Percentiles rank a stretch among this genome's conserved stretches.
These are phyloP conservation scores for Sphaerobolus stellatus DNA, from an alignment of 1,284 basidiomycete genomes.

Conservation along the genomic window DNA sequence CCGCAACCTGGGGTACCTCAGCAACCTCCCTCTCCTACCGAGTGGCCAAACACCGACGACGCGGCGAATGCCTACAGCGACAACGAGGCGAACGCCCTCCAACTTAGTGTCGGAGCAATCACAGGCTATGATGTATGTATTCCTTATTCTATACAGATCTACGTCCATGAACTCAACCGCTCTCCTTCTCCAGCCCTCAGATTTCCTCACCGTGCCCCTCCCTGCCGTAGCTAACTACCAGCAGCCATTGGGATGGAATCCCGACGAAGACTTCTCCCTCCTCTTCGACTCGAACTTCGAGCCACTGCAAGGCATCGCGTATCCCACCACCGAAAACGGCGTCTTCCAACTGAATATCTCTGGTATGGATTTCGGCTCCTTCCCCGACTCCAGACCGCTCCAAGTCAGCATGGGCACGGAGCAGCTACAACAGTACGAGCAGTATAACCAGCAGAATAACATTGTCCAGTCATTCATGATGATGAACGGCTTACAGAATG, in stretches of 20 bases:
- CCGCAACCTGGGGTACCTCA: conserved; percentile 8
- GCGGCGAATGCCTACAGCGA: not conserved
- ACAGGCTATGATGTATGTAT: not conserved
- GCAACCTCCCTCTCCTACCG: not conserved
- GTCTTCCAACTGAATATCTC: not conserved
- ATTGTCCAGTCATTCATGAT: not conserved
- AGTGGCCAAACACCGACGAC: not conserved
- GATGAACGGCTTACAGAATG: not conserved
- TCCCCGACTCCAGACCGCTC: not conserved
- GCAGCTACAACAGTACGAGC: not conserved
- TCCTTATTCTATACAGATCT: not conserved
- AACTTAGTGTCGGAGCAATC: not conserved
- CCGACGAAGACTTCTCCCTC: not conserved
- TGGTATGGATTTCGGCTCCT: not conserved
- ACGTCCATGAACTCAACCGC: not conserved
- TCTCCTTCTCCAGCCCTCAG: not conserved
- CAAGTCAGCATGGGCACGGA: not conserved
- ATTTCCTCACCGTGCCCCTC: not conserved
- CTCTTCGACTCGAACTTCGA: not conserved
- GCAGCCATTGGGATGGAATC: conserved; percentile 7
- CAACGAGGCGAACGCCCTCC: not conserved
- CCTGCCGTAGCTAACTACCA: too few species aligned
- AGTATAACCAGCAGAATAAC: not conserved
- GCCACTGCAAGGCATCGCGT: not conserved
- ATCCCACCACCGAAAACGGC: not conserved